Evolutionary conservation across 208 protist genomes (phyloP).

Genomic region (Crithidia expoeki): DNA sequence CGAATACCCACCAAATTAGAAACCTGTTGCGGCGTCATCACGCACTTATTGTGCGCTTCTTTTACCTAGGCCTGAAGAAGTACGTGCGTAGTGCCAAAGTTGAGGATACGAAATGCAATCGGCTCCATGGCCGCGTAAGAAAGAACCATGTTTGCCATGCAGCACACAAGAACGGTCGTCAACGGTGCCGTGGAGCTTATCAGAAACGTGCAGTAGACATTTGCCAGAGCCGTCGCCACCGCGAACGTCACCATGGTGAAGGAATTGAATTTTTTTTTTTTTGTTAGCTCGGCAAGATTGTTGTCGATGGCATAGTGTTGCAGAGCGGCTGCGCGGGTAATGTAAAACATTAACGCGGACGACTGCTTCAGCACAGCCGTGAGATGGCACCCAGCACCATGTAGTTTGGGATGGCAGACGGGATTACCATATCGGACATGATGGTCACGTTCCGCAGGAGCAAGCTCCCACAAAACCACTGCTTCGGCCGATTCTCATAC

Average conservation of each 20-base stretch:
- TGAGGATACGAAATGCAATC: slow-evolving; percentile 78
- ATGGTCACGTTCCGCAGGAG: slow-evolving; percentile 80
- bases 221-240: slow-evolving; percentile 71
- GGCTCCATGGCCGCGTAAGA: slow-evolving; percentile 64
- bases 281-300: slow-evolving; percentile 86
- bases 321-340: slow-evolving; percentile 71
- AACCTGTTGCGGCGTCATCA: slow-evolving; percentile 65
- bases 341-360: slow-evolving; percentile 83
- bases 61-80: slow-evolving; percentile 54
- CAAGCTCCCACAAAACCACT: slow-evolving; percentile 84
- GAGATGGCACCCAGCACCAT: slow-evolving; percentile 63
- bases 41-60: slow-evolving; percentile 2
- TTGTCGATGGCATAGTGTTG: slow-evolving; percentile 83
- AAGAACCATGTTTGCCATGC: slow-evolving; percentile 58
- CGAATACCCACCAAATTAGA: slow-evolving; percentile 56
- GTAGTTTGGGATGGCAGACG: slow-evolving; percentile 57
- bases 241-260: slow-evolving; percentile 87
- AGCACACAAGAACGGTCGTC: slow-evolving; percentile 67
- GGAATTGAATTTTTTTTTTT: slow-evolving; percentile 92
- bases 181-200: slow-evolving; percentile 73
- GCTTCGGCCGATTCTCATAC: slow-evolving; percentile 88
- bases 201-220: slow-evolving; percentile 71
- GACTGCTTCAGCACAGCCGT: slow-evolving; percentile 82
- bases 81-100: slow-evolving; percentile 64
- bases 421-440: slow-evolving; percentile 82